A percentile compares a stretch with the other conserved stretches of the same genome.
Conservation (phyloP, 805 yeast genomes). For the Ogataea kodamae region DNA sequence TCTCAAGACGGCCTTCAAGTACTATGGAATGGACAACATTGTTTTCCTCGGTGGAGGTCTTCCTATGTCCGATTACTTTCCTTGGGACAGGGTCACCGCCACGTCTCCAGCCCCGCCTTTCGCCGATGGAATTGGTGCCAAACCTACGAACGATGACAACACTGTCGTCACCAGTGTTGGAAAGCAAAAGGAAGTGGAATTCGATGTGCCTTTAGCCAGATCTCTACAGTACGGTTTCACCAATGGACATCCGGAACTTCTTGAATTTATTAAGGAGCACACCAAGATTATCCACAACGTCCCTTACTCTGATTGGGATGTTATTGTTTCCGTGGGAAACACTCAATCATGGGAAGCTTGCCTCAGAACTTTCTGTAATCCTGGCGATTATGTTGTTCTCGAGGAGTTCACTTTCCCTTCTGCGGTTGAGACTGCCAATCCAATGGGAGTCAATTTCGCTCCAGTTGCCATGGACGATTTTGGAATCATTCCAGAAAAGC, state of each 20-base stretch:
- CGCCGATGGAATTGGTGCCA: conserved; percentile 69
- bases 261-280: conserved; percentile 72
- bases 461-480: conserved; percentile 66
- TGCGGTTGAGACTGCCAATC: conserved; percentile 65
- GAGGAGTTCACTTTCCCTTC: conserved; percentile 77
- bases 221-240: conserved; percentile 92
- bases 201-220: conserved; percentile 70
- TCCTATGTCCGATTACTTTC: conserved; percentile 88
- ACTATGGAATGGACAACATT: conserved; percentile 68
- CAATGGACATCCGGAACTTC: conserved; percentile 72
- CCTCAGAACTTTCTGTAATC: conserved; percentile 53
- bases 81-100: conserved; percentile 73
- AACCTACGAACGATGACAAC: conserved; percentile 39
- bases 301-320: conserved; percentile 70
- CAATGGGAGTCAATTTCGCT: conserved; percentile 55
- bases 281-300: conserved; percentile 50
- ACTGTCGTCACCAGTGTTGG: conserved; percentile 35
- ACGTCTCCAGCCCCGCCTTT: conserved; percentile 81
- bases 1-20: conserved; percentile 79
- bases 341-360: conserved; percentile 91
- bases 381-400: conserved; percentile 66
- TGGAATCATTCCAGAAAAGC: conserved; percentile 58
- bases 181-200: conserved; percentile 42
- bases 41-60: conserved; percentile 94
- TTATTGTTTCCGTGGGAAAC: conserved; percentile 74